Conservation (phyloP, 495 filamentous ascomycete genomes). For the Neurospora sp. region DNA sequence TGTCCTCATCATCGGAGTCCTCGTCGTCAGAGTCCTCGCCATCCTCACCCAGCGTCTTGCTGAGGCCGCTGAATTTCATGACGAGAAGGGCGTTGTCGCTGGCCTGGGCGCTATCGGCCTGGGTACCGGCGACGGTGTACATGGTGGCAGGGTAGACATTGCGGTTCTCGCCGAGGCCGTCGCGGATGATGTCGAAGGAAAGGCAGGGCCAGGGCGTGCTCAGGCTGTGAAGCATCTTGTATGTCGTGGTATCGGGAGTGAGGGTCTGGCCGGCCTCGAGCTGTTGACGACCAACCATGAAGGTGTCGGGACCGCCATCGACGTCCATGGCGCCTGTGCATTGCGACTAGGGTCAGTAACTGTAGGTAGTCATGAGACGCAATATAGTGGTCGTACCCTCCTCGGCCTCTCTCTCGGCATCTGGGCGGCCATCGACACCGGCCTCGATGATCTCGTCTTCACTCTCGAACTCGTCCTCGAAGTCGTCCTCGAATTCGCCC, state of each 20-base stretch:
- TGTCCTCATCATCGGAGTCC: constrained; percentile 64
- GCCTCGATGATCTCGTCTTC: constrained; percentile 94
- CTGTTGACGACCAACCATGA: constrained; percentile 84
- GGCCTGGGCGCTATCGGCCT: constrained; percentile 63
- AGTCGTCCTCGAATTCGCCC: constrained; percentile 92
- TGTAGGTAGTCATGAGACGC: neutral
- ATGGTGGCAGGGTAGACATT: constrained; percentile 86
- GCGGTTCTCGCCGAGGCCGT: constrained; percentile 80
- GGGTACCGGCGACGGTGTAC: constrained; percentile 88
- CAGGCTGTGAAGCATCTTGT: constrained; percentile 91
- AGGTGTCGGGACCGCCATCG: constrained; percentile 64
- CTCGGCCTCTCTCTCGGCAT: constrained; percentile 86
- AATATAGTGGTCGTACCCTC: constrained; percentile 30
- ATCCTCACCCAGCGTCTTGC: constrained; percentile 63
- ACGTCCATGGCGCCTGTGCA: constrained; percentile 72
- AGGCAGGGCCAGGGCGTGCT: constrained; percentile 93
- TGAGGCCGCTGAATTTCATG: constrained; percentile 86
- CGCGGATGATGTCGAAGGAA: constrained; percentile 85
- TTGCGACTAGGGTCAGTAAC: constrained; percentile 9
- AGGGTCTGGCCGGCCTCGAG: constrained; percentile 82
- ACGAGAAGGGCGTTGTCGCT: constrained; percentile 90
- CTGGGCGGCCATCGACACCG: constrained; percentile 82
- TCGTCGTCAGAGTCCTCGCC: constrained; percentile 61
- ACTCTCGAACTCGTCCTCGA: constrained; percentile 93
- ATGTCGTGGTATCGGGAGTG: constrained; percentile 79